Base-by-base conservation (phyloP, 2,329 filamentous ascomycete species). In the Alternaria alternata region DNA sequence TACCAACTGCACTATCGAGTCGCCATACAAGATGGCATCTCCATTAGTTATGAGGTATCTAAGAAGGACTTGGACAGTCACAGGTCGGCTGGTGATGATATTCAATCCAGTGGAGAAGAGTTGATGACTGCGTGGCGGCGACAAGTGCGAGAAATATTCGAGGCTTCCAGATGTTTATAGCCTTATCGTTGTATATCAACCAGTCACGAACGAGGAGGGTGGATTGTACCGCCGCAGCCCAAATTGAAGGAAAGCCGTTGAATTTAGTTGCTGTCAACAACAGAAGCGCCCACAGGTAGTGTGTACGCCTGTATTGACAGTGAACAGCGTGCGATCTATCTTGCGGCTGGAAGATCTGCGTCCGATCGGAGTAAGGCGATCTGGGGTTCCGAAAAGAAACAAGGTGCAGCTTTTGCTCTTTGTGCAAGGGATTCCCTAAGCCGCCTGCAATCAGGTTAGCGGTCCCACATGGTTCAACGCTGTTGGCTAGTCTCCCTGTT, bases 1-100 rank as follows among this genome's bases (percentile, higher is more conserved):
- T 60, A 57, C 26, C 28, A 30, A n/a, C 16, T 60, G 46, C 43
- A 57, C 18, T 60, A 57, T 12, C 53, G 36, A 26, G 41, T 51
- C 26, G 28, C 28, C 26, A 46, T 44, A 34, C 53, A 46, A 9
- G 36, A 57, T 26, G 24, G 30, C 44, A 52, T 48, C 0, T 20
- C 46, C 7, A 12, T 47, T 26, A 46, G 16, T 42, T 51, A 53
- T 41, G 20, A 38, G 12, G 11, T 57, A 34, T 57, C 47, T 12
- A 51, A 34, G 6, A 12, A 52, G 7, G 42, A 57, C 12, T 34
- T 57, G n/a, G 20, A 41, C 26, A 36, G 38, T 14, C 18, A 39
- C 12, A 20, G 38, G 18, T 30, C 26, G 16, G 30, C 30, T 18
- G 39, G 53, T 36, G 18, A 30, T n/a, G 24, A 41, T 20, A 3